Evolutionary conservation across 2,329 filamentous ascomycete species (phyloP), one percentile per base, ranked within the genome.

Genomic region (Penicillium oxalicum): DNA sequence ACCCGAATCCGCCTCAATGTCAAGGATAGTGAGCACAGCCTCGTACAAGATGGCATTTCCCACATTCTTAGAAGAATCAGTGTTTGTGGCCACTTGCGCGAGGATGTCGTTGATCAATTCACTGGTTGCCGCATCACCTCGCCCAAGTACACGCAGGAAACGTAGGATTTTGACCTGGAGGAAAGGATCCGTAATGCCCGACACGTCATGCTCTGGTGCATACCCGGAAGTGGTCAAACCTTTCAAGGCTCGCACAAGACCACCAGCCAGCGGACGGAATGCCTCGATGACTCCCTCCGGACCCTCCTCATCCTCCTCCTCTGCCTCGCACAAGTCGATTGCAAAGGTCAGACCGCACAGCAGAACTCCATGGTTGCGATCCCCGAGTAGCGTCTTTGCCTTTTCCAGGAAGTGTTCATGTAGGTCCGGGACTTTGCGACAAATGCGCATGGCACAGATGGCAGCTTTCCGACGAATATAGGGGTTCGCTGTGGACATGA

Each of bases 21-120:
- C 93, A 42, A 98, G 82, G 58, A 98, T 98, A 0, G 93, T 98
- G 38, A 93, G 83, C 34, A 98, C 93, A 1, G 93, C 88, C 72
- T 98, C 93, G 73, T 98, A 98, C 6, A 98, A 77, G 60, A 98
- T 98, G 0, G 93, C 91, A 68, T 98, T 98, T 54, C 93, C 93
- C 37, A 98, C 93, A 58, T 98, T 98, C 76, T 98, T 98, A 27
- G 91, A 91, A 0, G 91, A 90, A 65, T 98, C 93, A 1, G 93
- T 98, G 70, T 98, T 98, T 35, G 91, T 97, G 45, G 93, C 93
- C 47, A 98, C 93, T 74, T 95, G 91, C 5, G 93, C 93, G 51
- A 98, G 75, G 53, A 98, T 98, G 65, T 98, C 93, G 72, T 97
- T 98, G 75, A 98, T 97, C 69, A 95, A 86, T 70, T 98, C 94